Evolutionary conservation across 2,329 filamentous ascomycete genomes (phyloP).

Genomic region (Clarireedia homoeocarpa): DNA sequence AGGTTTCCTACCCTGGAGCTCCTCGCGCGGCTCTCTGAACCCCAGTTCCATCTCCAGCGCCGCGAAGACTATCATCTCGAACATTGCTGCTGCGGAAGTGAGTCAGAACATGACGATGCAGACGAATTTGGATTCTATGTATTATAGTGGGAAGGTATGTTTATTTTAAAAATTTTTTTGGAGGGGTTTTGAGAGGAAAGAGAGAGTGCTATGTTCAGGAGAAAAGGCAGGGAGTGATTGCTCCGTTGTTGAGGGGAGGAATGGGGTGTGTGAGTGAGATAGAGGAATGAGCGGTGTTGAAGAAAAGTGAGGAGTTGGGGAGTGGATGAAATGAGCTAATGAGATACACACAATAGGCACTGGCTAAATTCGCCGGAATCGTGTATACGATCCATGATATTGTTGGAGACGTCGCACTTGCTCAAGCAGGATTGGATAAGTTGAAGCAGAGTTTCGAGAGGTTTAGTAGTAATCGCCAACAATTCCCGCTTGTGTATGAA

Average conservation of each 20-base stretch:
- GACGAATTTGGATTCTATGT: constrained; percentile 77
- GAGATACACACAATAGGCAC: constrained; percentile 36
- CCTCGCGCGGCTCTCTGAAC: constrained; percentile 36
- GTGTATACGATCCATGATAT: constrained; percentile 59
- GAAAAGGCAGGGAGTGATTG: too few relatives aligned
- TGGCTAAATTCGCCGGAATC: constrained; percentile 69
- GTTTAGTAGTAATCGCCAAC: constrained; percentile 61
- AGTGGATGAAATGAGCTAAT: too few relatives aligned
- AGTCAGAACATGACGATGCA: constrained; percentile 67
- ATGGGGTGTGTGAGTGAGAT: too few relatives aligned
- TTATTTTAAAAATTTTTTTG: not conserved
- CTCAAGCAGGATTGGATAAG: constrained; percentile 48
- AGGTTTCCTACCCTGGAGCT: constrained; percentile 72
- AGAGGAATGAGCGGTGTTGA: too few relatives aligned
- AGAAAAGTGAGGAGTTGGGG: too few relatives aligned
- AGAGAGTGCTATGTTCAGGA: too few relatives aligned
- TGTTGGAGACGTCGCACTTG: constrained; percentile 48
- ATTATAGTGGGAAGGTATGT: constrained; percentile 71
- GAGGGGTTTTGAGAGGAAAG: too few relatives aligned
- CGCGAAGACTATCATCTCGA: constrained; percentile 51
- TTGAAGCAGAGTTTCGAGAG: constrained; percentile 59
- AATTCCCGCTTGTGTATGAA: constrained; percentile 58
- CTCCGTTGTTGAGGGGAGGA: too few relatives aligned
- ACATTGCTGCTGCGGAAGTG: constrained; percentile 63
- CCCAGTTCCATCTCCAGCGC: constrained; percentile 39